Conservation (phyloP, 371 early-diverging fungal species). For the Apophysomyces variabilis region DNA sequence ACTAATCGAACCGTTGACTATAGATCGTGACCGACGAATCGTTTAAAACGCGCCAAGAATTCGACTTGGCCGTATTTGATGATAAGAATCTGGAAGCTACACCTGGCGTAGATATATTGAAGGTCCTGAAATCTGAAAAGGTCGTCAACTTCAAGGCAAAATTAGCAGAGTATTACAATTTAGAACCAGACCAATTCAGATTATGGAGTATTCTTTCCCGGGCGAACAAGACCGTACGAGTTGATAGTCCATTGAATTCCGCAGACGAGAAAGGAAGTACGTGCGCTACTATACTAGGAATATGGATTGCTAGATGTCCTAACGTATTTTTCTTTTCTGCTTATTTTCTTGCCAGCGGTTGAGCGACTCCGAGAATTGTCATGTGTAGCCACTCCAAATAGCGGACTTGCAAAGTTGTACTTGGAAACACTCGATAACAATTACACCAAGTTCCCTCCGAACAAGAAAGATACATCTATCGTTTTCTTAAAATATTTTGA, state of each 20-base stretch:
- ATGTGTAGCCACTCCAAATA: conserved; percentile 19
- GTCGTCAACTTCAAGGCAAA: conserved; percentile 58
- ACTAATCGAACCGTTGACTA: background rate
- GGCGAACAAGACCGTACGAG: conserved; percentile 85
- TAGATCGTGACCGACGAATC: conserved; percentile 67
- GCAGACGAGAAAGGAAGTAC: conserved; percentile 50
- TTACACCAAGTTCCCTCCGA: conserved; percentile 30
- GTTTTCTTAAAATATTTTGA: conserved; percentile 90
- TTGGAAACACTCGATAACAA: conserved; percentile 36
- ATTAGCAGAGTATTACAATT: conserved; percentile 54
- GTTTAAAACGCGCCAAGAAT: conserved; percentile 76
- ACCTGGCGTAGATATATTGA: conserved; percentile 44
- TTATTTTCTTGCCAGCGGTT: conserved; percentile 27
- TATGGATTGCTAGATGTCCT: background rate
- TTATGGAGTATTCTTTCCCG: conserved; percentile 86
- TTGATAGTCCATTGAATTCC: conserved; percentile 67
- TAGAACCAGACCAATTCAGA: conserved; percentile 65
- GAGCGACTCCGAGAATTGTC: conserved; percentile 35
- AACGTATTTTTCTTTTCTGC: conserved; percentile 2
- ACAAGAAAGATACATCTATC: conserved; percentile 49
- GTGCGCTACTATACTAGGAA: conserved; percentile 12
- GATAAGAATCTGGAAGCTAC: conserved; percentile 43
- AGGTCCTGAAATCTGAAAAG: conserved; percentile 63
- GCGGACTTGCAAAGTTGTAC: conserved; percentile 43
- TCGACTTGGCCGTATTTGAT: conserved; percentile 81